Evolutionary conservation across 306 rosid species (phyloP), one percentile per base, ranked within the genome.

Genomic region (Castanea mollissima): DNA sequence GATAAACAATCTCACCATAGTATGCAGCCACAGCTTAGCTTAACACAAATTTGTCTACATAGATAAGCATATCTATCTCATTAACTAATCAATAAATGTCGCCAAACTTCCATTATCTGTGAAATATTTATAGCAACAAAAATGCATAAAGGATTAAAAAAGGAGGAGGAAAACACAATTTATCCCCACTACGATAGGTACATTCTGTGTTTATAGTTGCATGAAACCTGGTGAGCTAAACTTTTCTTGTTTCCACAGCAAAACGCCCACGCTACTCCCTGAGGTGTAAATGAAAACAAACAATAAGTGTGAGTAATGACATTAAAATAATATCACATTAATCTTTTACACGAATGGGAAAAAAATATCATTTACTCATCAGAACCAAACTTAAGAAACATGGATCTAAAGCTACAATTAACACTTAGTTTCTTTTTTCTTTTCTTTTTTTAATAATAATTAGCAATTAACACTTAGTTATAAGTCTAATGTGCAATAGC

Each of bases 191-290:
- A 21, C 60, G 16, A 71, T 27, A 76, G 21, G 79, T 34, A 80
- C 52, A 63, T 46, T 76, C 55, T 57, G 58, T 62, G 56, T 68
- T 62, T 67, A 31, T 74, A 44, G 64, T 19, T 64, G 38, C 79
- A 59, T 68, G 80, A 77, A 18, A 83, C 78, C 77, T 12, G 59
- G 35, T 55, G 62, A 59, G 59, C 41, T 38, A 16, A 38, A 14
- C 63, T 21, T 34, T n/a, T 76, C 81, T 75, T 55, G 82, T 65
- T 74, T 73, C 83, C 83, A 82, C 84, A 74, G 83, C 76, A 80
- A 54, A 49, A 58, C 44, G 69, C n/a, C 51, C 74, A 29, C 74
- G 11, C 81, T 78, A 84, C 76, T 82, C 87, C 88, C 88, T 84
- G 87, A 27, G 18, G 1, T 19, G 31, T 14, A 51, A 38, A 73